phyloP scores from a whole-genome alignment of 2,329 filamentous ascomycete species.

The Mycogone perniciosa region DNA sequence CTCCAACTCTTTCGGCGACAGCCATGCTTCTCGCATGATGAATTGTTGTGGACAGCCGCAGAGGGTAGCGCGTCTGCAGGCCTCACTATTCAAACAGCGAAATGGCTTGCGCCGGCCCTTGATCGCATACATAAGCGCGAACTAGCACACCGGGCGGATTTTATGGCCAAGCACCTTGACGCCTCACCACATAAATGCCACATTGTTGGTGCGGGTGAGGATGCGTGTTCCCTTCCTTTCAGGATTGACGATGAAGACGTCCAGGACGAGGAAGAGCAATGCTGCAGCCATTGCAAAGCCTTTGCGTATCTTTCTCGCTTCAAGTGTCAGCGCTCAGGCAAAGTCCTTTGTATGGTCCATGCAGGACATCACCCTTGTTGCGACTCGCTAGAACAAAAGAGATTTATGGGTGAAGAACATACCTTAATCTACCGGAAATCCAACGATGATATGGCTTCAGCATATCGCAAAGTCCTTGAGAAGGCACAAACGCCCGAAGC shows the following conservation, averaged over 20 bases:
- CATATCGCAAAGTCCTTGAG: constrained; percentile 72
- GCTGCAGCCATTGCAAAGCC: constrained; percentile 86
- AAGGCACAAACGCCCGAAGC: constrained; percentile 78
- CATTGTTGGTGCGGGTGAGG: constrained; percentile 36
- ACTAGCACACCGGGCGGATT: constrained; percentile 57
- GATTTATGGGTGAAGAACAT: constrained; percentile 65
- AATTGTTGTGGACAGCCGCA: constrained; percentile 85
- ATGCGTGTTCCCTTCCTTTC: constrained; percentile 54
- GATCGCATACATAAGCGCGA: constrained; percentile 73
- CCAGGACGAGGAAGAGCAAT: constrained; percentile 88
- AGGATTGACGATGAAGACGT: constrained; percentile 67
- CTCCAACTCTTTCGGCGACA: constrained; percentile 83
- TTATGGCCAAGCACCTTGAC: constrained; percentile 60
- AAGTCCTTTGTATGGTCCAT: constrained; percentile 75
- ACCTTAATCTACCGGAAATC: constrained; percentile 71
- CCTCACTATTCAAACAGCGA: constrained; percentile 77
- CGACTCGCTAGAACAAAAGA: constrained; percentile 56
- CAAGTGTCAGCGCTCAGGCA: constrained; percentile 74
- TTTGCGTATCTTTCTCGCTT: constrained; percentile 90
- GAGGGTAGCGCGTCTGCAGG: constrained; percentile 61
- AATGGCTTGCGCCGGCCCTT: constrained; percentile 88
- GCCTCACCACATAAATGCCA: constrained; percentile 47
- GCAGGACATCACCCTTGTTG: constrained; percentile 79
- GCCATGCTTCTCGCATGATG: constrained; percentile 95
- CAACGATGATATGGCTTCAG: constrained; percentile 59